A percentile compares a stretch with the other conserved stretches of the same genome.
Conservation (phyloP, 2,329 filamentous ascomycete genomes). For the Diplodia corticola region DNA sequence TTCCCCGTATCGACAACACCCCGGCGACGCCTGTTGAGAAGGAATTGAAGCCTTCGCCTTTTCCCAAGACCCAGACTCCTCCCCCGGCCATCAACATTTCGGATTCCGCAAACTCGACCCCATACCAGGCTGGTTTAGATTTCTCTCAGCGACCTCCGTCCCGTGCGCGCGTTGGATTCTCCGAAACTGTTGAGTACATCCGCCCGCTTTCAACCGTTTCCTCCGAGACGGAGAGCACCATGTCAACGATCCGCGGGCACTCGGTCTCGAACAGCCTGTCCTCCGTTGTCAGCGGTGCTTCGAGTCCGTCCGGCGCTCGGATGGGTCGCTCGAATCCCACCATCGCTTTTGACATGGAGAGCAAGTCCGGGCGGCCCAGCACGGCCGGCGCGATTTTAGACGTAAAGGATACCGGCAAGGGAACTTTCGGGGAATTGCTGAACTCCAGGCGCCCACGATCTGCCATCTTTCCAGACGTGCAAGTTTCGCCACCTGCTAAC, state of each 20-base stretch:
- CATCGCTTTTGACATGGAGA: slow-evolving; percentile 45
- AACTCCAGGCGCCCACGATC: slow-evolving; percentile 41
- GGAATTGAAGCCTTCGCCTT: slow-evolving; percentile 10
- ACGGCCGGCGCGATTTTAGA: slow-evolving; percentile 72
- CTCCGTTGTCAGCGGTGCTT: slow-evolving; percentile 67
- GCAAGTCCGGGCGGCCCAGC: slow-evolving; percentile 54
- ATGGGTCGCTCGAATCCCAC: slow-evolving; percentile 41
- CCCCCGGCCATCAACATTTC: slow-evolving; percentile 39
- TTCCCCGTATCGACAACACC: slow-evolving; percentile 20
- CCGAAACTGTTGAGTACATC: slow-evolving; percentile 80
- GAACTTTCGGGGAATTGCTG: slow-evolving; percentile 30
- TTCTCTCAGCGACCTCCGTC: slow-evolving; percentile 44
- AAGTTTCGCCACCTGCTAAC: slow-evolving; percentile 27
- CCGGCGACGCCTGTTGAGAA: slow-evolving; percentile 16
- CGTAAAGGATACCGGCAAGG: slow-evolving; percentile 30
- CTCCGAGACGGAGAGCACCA: slow-evolving; percentile 77
- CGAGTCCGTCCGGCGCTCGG: slow-evolving; percentile 48
- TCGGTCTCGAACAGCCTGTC: slow-evolving; percentile 78
- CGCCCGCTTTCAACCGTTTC: slow-evolving; percentile 82
- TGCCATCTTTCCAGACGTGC: slow-evolving; percentile 32
- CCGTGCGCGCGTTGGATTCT: slow-evolving; percentile 75
- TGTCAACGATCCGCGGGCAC: slow-evolving; percentile 68
- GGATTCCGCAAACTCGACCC: slow-evolving; percentile 27
- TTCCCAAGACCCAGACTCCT: slow-evolving; percentile 6
- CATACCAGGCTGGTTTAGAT: slow-evolving; percentile 34